Base-by-base conservation (phyloP, 352 stramenopile species). In the Pythium phragmitis region DNA sequence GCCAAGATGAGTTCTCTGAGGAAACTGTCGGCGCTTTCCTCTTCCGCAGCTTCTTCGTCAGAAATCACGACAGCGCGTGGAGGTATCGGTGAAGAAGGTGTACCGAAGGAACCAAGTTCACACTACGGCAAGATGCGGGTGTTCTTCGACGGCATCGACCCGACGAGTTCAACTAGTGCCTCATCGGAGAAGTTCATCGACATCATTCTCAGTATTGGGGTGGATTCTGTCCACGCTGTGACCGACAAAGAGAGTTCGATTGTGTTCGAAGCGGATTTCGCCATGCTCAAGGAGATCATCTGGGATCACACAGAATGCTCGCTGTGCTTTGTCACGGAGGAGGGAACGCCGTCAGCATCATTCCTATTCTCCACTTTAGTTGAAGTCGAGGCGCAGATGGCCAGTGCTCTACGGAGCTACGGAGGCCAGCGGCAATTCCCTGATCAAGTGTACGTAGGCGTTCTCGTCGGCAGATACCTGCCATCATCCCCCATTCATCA, bases 401-500 rank as follows among this genome's bases (percentile, higher is more conserved):
- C 56, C 8, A 48, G 57, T 2, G 66, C 72, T 5, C 37, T 91
- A 7, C 57, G 58, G 7, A 65, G 72, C 5, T 46, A 64, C 26
- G 65, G 34, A 39, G 34, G 76, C 16, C 56, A 79, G 4, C 54
- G 56, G 16, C 59, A 67, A 7, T 47, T 57, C 9, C 84, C 80
- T 0, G 76, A 86, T 19, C 77, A 89, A 63, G 55, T 80, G 4
- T 91, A 88, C 66, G 72, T 91, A 9, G 84, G 84, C 13, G 82
- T 89, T 21, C 75, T 90, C 12, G 74, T 86, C 6, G 84, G 84
- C 0, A 69, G 80, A 17, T 86, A 76, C 12, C 30, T 85, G 1
- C 79, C 84, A 19, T 85, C 81, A 7, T 89, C 81, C 2, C 80
- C 82, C 5, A 88, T 92, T 36, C 76, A 91, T 50, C 84, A 91